Evolutionary conservation across 192 early-diverging fungal species (phyloP), one percentile per base, ranked within the genome.

Genomic region (Coemansia brasiliensis): DNA sequence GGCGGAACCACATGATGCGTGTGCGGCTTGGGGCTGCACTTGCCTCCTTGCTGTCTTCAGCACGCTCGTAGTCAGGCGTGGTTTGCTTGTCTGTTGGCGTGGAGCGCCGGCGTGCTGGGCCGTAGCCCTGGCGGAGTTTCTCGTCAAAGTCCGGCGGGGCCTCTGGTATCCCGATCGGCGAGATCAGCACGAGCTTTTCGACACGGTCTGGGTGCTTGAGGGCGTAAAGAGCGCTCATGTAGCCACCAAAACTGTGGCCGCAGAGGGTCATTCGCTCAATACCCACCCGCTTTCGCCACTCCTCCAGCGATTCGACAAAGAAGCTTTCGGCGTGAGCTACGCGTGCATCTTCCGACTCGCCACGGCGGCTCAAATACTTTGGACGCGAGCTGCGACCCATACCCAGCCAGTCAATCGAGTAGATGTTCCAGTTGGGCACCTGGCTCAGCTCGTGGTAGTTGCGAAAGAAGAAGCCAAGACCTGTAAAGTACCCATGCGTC

Each of bases 291-390:
- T 87, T 59, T 18, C 94, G 84, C 94, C 93, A 95, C 40, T 87
- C 83, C 66, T 96, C 96, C 18, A 98, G 74, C 35, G 90, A 88
- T 25, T 94, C 87, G 21, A 98, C 85, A 82, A 98, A 98, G 71
- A 89, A 94, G 27, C 74, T 59, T 66, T 96, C 93, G 1, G 91
- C 83, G 59, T 63, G 49, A 8, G 61, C 55, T 37, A 85, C 83
- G 25, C 84, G 74, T 22, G 56, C 65, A 55, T 87, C 72, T 69
- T 79, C 69, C 10, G 63, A 70, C 59, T 48, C 68, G 60, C 52
- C 42, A 44, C 61, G 78, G 37, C 54, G 55, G 48, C 83, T 72
- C 5, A 59, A 65, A 63, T 88, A 94, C 17, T 76, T 73, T 15
- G 91, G 89, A 5, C 93, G 80, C n/a, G 88, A 87, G 61, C 84